Evolutionary conservation across 2,329 filamentous ascomycete species (phyloP), one percentile per base, ranked within the genome.

Genomic region (Chalara sp.): DNA sequence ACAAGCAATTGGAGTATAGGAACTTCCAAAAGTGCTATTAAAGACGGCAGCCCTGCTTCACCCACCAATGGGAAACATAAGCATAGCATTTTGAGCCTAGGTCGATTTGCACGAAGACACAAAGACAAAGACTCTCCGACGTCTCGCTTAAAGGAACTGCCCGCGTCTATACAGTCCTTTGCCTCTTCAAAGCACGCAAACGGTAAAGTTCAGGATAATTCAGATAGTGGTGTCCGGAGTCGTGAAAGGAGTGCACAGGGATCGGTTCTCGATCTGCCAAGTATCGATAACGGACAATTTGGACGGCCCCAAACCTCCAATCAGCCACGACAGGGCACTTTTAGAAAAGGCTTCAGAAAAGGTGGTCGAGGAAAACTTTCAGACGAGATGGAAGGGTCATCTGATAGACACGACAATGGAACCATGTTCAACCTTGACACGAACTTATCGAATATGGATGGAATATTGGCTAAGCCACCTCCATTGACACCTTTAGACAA

Each of bases 391-490:
- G 84, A 76, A 52, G 67, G 57, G 39, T 47, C 43, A 3, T 49
- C 50, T 48, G 58, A 63, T 12, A 60, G 48, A 8, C 33, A 52
- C 32, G 56, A 58, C 6, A 32, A 80, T 79, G 59, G 72, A 50
- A 47, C 78, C 10, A 68, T 89, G 44, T 95, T 86, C 69, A 80
- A 80, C 61, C 79, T 97, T 30, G 92, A 97, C 67, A 95, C 89
- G 2, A 87, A 97, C 65, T 78, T 97, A 45, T 82, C 83, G 51
- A 82, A 96, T 60, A 93, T 99, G 89, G 86, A 91, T 61, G 93
- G 89, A 28, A 96, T 97, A 56, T 72, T 97, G 53, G 83, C 84
- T 47, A 81, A 83, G 56, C 83, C 81, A 4, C 77, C 78, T 13
- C 81, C 85, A 0, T 73, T 90, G 63, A 86, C 87, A 1, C 87